A percentile compares a stretch with the other conserved stretches of the same genome.
phyloP scores from a whole-genome alignment of 352 stramenopile species.

The Phytophthora pisi region DNA sequence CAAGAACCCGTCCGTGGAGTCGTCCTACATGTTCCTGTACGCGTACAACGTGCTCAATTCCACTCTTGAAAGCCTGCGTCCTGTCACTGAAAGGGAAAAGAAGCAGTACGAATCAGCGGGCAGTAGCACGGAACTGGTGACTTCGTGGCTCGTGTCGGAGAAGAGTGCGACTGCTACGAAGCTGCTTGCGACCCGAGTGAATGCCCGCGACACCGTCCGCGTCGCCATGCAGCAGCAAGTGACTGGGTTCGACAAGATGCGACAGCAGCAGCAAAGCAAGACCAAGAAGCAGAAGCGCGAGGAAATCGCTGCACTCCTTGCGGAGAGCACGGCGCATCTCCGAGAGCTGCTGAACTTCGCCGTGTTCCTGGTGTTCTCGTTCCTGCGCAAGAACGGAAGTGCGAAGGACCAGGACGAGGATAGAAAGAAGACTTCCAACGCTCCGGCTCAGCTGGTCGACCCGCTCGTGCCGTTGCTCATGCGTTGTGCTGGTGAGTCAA shows the following conservation, averaged over 20 bases:
- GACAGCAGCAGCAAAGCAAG: conserved; percentile 41
- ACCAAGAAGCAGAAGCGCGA: conserved; percentile 57
- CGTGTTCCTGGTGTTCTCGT: conserved; percentile 80
- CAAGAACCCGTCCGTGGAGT: conserved; percentile 85
- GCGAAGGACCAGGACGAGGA: conserved; percentile 23
- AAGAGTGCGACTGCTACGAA: conserved; percentile 71
- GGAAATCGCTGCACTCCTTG: conserved; percentile 28
- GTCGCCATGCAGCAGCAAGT: conserved; percentile 74
- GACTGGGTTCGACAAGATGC: conserved; percentile 79
- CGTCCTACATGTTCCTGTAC: conserved; percentile 87
- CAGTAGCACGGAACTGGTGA: conserved; percentile 45
- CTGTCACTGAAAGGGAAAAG: conserved; percentile 69
- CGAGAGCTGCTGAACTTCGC: conserved; percentile 89
- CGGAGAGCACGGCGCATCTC: conserved; percentile 63
- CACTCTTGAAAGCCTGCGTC: conserved; percentile 75
- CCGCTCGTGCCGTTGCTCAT: conserved; percentile 93
- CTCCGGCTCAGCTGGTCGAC: conserved; percentile 80
- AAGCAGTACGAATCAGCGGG: conserved; percentile 52
- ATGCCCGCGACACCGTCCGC: conserved; percentile 51
- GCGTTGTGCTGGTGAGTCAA: conserved; percentile 90
- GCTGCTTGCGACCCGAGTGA: conserved; percentile 65
- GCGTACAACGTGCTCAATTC: conserved; percentile 84
- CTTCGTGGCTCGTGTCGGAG: conserved; percentile 82
- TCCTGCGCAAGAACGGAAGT: conserved; percentile 50
- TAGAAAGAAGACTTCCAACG: conserved; percentile 24